These are phyloP conservation scores for Mrakia blollopis DNA, from an alignment of 768 basidiomycete species.

Conservation along the genomic window DNA sequence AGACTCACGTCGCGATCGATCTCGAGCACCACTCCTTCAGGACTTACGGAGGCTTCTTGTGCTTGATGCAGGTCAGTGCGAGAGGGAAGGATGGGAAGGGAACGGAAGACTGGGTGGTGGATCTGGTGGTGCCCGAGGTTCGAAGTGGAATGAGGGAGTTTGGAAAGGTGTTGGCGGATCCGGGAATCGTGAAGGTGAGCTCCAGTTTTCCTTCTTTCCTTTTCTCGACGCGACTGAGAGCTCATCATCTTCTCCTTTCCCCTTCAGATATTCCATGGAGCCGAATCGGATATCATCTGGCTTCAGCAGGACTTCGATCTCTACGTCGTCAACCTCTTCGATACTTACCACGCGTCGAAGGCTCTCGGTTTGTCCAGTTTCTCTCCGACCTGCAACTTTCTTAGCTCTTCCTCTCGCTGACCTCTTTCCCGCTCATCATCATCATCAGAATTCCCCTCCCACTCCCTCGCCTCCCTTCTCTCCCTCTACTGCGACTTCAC, in stretches of 20 bases:
- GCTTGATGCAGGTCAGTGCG: slow-evolving; percentile 79
- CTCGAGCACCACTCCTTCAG: slow-evolving; percentile 89
- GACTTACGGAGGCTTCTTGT: slow-evolving; percentile 78
- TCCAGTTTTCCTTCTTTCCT: background rate
- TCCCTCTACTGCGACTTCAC: slow-evolving; percentile 83
- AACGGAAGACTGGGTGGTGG: slow-evolving; percentile 70
- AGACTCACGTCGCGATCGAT: slow-evolving; percentile 70
- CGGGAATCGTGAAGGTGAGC: slow-evolving; percentile 73
- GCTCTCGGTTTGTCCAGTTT: slow-evolving; percentile 55
- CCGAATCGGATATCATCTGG: slow-evolving; percentile 91
- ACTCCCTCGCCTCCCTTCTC: slow-evolving; percentile 76
- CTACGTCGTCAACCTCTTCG: slow-evolving; percentile 92
- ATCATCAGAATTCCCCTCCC: slow-evolving; percentile 65
- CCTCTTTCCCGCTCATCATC: slow-evolving; percentile 13
- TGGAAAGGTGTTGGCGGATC: slow-evolving; percentile 81
- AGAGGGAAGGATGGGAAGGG: slow-evolving; percentile 1
- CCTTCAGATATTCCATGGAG: slow-evolving; percentile 81
- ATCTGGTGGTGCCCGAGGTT: slow-evolving; percentile 58
- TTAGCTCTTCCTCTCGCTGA: background rate
- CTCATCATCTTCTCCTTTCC: background rate
- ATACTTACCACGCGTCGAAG: slow-evolving; percentile 92
- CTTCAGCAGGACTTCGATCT: slow-evolving; percentile 91
- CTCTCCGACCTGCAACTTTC: too few relatives aligned
- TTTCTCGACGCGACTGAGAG: background rate
- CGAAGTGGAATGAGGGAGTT: slow-evolving; percentile 66